These are phyloP conservation scores for Gleditsia sinensis DNA, from an alignment of 306 rosid species.

Conservation along the genomic window DNA sequence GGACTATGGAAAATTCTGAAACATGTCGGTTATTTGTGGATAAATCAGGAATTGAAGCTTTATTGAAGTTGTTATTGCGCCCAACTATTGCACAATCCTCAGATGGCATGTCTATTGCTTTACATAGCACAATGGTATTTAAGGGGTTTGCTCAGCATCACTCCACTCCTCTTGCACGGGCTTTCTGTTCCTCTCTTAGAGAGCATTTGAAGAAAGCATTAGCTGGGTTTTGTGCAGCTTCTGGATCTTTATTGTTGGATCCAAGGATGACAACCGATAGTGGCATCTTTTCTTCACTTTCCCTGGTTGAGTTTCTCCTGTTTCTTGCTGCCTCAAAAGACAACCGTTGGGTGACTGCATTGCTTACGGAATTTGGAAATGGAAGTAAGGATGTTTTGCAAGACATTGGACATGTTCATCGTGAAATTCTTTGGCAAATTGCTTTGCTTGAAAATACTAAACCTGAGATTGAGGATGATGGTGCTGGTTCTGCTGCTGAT, in stretches of 20 bases:
- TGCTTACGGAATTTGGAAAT: slow-evolving; percentile 88
- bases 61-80: slow-evolving; percentile 74
- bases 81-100: slow-evolving; percentile 86
- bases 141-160: slow-evolving; percentile 95
- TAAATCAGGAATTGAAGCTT: slow-evolving; percentile 85
- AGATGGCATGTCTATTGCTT: slow-evolving; percentile 94
- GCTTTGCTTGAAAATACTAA: slow-evolving; percentile 82
- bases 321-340: slow-evolving; percentile 98
- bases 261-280: slow-evolving; percentile 69
- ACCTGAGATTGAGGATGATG: slow-evolving; percentile 67
- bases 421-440: slow-evolving; percentile 91
- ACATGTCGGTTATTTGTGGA: slow-evolving; percentile 95
- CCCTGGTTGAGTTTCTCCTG: slow-evolving; percentile 86
- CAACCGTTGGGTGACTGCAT: slow-evolving; percentile 88
- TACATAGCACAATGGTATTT: slow-evolving; percentile 97
- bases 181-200: slow-evolving; percentile 82
- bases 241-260: slow-evolving; percentile 72
- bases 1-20: slow-evolving; percentile 96
- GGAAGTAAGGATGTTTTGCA: slow-evolving; percentile 85
- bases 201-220: slow-evolving; percentile 81
- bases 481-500: slow-evolving; percentile 63
- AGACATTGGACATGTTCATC: slow-evolving; percentile 82
- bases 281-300: slow-evolving; percentile 68
- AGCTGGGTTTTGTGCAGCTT: slow-evolving; percentile 57
- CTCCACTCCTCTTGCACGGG: slow-evolving; percentile 80